These are phyloP conservation scores for Galerina sulciceps DNA, from an alignment of 768 basidiomycete species.

Conservation along the genomic window DNA sequence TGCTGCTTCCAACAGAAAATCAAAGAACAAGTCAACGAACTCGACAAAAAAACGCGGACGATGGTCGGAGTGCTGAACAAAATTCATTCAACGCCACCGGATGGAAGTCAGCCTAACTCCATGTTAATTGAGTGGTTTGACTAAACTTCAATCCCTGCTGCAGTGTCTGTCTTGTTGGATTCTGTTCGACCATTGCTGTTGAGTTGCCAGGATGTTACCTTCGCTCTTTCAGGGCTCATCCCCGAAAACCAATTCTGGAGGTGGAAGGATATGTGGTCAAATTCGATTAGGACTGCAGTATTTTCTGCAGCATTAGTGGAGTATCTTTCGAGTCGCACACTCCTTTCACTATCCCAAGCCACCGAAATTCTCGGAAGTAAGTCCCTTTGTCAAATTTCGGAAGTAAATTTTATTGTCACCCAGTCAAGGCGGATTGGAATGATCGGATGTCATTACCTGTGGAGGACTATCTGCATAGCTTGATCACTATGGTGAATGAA, in stretches of 20 bases:
- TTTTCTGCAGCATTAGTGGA: conserved; percentile 69
- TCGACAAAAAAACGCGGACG: conserved; percentile 75
- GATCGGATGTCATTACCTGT: conserved; percentile 64
- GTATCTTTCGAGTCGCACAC: conserved; percentile 61
- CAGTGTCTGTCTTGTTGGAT: conserved; percentile 66
- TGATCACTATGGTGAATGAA: conserved; percentile 82
- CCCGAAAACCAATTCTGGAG: conserved; percentile 81
- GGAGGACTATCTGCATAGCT: conserved; percentile 83
- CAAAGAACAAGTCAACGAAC: conserved; percentile 71
- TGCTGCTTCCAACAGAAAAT: conserved; percentile 65
- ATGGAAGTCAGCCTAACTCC: conserved; percentile 54
- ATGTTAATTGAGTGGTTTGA: conserved; percentile 3
- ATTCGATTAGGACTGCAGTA: conserved; percentile 66
- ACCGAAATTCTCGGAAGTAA: conserved; percentile 69
- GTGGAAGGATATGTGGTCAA: conserved; percentile 85
- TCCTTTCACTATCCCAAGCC: conserved; percentile 59
- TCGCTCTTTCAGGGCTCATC: conserved; percentile 58
- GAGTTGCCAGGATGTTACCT: conserved; percentile 55
- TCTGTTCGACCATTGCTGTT: conserved; percentile 58
- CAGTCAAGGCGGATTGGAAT: conserved; percentile 74
- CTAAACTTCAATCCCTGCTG: not conserved
- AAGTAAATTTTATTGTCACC: not conserved
- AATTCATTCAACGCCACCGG: conserved; percentile 73
- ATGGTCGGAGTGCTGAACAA: conserved; percentile 80
- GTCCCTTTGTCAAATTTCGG: conserved; percentile 26